These are phyloP conservation scores for Penicillium polonicum DNA, from an alignment of 2,329 filamentous ascomycete genomes.

Conservation along the genomic window DNA sequence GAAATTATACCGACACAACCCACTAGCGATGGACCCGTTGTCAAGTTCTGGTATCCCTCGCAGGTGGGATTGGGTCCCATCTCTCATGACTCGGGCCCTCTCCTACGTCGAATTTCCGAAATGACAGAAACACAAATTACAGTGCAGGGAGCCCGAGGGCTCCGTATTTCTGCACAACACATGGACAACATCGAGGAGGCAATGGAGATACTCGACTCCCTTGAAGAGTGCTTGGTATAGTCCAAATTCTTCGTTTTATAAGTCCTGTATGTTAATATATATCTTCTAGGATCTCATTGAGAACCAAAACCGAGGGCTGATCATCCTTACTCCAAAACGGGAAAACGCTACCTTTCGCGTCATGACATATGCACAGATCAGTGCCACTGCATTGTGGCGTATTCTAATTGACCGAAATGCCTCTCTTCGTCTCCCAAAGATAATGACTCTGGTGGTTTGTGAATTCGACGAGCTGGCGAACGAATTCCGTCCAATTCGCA, in stretches of 20 bases:
- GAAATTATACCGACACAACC: neutral
- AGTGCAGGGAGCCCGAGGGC: neutral
- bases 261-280: neutral
- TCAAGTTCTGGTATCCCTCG: neutral
- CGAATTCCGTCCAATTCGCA: neutral
- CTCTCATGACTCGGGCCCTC: neutral
- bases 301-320: neutral
- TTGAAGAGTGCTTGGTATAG: conserved; percentile 6
- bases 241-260: neutral
- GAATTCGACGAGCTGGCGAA: neutral
- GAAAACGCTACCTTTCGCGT: neutral
- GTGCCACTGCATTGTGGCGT: neutral
- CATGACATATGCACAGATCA: neutral
- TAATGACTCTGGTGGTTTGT: conserved; percentile 2
- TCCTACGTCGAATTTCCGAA: neutral
- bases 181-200: neutral
- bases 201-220: neutral
- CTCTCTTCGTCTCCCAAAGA: neutral
- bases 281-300: conserved; percentile 1
- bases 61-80: neutral
- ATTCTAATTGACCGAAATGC: neutral
- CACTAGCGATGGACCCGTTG: neutral
- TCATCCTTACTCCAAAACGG: neutral
- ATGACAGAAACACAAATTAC: neutral
- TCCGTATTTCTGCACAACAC: neutral